Percentiles rank a stretch among this genome's conserved stretches.
These are phyloP conservation scores for Pelagophyceae sp. DNA, from an alignment of 352 stramenopile species.

Conservation along the genomic window DNA sequence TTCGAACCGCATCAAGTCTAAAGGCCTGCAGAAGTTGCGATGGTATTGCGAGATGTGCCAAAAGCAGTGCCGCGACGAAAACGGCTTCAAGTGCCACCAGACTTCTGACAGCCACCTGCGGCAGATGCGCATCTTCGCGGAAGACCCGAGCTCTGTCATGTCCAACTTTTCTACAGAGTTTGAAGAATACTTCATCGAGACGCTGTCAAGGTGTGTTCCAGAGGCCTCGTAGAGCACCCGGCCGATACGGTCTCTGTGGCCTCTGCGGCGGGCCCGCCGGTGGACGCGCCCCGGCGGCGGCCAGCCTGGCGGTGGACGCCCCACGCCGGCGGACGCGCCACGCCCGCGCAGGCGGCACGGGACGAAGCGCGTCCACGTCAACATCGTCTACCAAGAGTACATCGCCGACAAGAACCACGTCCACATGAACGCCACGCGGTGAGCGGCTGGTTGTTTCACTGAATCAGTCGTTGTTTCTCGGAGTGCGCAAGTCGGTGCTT, in stretches of 20 bases:
- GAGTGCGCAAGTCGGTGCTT: too few relatives aligned
- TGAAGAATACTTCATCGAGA: conserved; percentile 87
- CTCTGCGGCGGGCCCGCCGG: too few relatives aligned
- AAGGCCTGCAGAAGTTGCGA: conserved; percentile 92
- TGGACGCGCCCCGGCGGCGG: too few relatives aligned
- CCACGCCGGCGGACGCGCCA: too few relatives aligned
- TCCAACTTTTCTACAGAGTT: conserved; percentile 70
- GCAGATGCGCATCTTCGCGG: conserved; percentile 95
- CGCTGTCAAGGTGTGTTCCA: too few relatives aligned
- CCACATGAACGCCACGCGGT: conserved; percentile 99
- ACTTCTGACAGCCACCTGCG: conserved; percentile 91
- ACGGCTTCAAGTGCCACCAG: conserved; percentile 99
- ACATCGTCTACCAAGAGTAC: conserved; percentile 97
- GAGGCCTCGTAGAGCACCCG: too few relatives aligned
- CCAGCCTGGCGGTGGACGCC: too few relatives aligned
- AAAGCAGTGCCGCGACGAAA: conserved; percentile 99
- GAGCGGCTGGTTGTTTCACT: too few relatives aligned
- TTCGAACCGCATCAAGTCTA: conserved; percentile 54
- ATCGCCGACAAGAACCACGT: conserved; percentile 97
- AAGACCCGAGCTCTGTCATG: conserved; percentile 87
- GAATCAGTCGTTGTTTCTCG: too few relatives aligned
- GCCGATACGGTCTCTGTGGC: too few relatives aligned
- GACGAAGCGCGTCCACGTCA: conserved; percentile 90
- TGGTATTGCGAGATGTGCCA: conserved; percentile 98
- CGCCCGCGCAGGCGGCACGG: conserved; percentile 85